Evolutionary conservation across 1,284 basidiomycete genomes (phyloP).

Genomic region (Pisolithus thermaeus): DNA sequence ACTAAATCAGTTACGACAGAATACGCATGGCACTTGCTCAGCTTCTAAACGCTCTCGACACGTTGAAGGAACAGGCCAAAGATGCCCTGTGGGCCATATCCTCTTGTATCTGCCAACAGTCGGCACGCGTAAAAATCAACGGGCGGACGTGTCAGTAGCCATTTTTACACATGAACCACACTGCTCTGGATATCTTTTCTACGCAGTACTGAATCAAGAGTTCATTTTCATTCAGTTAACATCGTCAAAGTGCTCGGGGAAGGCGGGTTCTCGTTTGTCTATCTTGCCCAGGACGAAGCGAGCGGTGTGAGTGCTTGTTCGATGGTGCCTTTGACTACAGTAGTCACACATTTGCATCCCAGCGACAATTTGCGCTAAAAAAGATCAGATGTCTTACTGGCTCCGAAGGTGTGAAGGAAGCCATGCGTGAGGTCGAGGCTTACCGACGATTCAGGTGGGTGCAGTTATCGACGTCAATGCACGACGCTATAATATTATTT

Average conservation of each 20-base stretch:
- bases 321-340: not conserved
- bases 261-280: slow-evolving; percentile 94
- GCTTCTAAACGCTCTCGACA: slow-evolving; percentile 46
- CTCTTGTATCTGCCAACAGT: slow-evolving; percentile 73
- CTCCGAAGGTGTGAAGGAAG: slow-evolving; percentile 75
- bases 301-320: slow-evolving; percentile 53
- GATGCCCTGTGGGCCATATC: slow-evolving; percentile 76
- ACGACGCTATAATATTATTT: slow-evolving; percentile 1
- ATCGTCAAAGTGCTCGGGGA: slow-evolving; percentile 89
- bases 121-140: slow-evolving; percentile 87
- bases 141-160: slow-evolving; percentile 75
- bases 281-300: slow-evolving; percentile 82
- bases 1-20: not conserved
- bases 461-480: not conserved
- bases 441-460: slow-evolving; percentile 85
- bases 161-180: not conserved
- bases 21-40: slow-evolving; percentile 25
- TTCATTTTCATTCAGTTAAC: slow-evolving; percentile 50
- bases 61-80: slow-evolving; percentile 66
- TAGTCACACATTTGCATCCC: slow-evolving; percentile 8
- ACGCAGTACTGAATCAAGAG: slow-evolving; percentile 2
- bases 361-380: slow-evolving; percentile 90
- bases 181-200: slow-evolving; percentile 1
- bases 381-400: slow-evolving; percentile 87
- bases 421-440: slow-evolving; percentile 88